Base-by-base conservation (phyloP, 768 basidiomycete species). In the Boletus rex-veris region DNA sequence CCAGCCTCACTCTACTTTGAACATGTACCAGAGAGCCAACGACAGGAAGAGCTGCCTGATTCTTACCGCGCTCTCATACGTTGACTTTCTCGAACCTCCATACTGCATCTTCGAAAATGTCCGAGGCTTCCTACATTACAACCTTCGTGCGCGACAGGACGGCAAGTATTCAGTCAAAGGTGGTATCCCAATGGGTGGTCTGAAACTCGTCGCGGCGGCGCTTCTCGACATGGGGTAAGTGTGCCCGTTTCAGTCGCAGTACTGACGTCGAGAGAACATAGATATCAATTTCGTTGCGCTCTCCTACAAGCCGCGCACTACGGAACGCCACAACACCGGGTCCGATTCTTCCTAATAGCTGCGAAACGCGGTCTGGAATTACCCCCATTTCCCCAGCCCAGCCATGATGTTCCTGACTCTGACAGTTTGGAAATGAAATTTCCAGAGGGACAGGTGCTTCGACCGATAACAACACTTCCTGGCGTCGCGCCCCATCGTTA, bases 21-120 rank as follows among this genome's bases (percentile, higher is more conserved):
- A 92, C 64, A 88, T 83, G 81, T 89, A 73, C 62, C 80, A 80
- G 50, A 81, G 75, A 53, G 84, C 83, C 7, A 76, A 83, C 55
- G 88, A 92, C 59, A 64, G 68, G 16, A 89, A 88, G 67, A 85
- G 80, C 57, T 85, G 83, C 58, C 68, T 90, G 2, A 82, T 90
- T 30, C 73, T 90, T 16, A 89, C 80, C 3, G 76, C 72, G 7
- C 67, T 78, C 8, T 75, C 76, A 16, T 77, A 66, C 61, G 71
- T 80, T 1, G 77, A 80, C 53, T 70, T 72, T 33, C 57, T 75
- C 5, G 55, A 61, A 50, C 78, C 78, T 31, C 59, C 61, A n/a
- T 76, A 70, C 42, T 78, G 78, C 52, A 62, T 78, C 50, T 77
- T 80, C 30, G 79, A 79, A 59, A 80, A 79, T 47, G 78, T 80